These are phyloP conservation scores for Parietichytrium sp. DNA, from an alignment of 108 stramenopile genomes.

Conservation along the genomic window DNA sequence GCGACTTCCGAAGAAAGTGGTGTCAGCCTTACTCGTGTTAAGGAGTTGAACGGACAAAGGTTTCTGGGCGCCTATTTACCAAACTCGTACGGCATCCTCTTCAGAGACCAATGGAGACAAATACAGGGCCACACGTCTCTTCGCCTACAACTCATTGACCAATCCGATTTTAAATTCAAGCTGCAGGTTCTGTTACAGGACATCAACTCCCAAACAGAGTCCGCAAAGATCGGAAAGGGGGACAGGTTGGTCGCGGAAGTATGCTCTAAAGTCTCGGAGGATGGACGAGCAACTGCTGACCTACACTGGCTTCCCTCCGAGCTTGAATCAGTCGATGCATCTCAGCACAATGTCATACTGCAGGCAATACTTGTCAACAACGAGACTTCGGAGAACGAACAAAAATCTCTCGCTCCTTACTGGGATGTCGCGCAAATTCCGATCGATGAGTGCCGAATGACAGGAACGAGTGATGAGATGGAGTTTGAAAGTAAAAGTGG, in stretches of 20 bases:
- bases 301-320: not conserved
- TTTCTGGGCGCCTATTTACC: not conserved
- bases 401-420: slow-evolving; percentile 2
- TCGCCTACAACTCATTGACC: not conserved
- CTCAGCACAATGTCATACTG: not conserved
- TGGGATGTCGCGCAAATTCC: not conserved
- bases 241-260: not conserved
- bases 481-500: not conserved
- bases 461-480: not conserved
- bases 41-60: not conserved
- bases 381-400: too few relatives aligned
- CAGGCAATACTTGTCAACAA: not conserved
- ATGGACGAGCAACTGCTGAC: not conserved
- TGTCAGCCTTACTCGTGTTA: not conserved
- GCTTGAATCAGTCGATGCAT: not conserved
- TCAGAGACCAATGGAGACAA: not conserved
- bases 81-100: not conserved
- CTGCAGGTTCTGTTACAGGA: not conserved
- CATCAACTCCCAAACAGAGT: not conserved
- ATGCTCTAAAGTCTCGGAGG: not conserved
- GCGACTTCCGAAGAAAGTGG: too few relatives aligned
- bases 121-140: not conserved
- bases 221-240: not conserved
- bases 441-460: not conserved
- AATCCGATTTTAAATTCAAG: slow-evolving; percentile 24